Conservation (phyloP, 2,329 filamentous ascomycete genomes). For the Tolypocladium cylindrosporum region DNA sequence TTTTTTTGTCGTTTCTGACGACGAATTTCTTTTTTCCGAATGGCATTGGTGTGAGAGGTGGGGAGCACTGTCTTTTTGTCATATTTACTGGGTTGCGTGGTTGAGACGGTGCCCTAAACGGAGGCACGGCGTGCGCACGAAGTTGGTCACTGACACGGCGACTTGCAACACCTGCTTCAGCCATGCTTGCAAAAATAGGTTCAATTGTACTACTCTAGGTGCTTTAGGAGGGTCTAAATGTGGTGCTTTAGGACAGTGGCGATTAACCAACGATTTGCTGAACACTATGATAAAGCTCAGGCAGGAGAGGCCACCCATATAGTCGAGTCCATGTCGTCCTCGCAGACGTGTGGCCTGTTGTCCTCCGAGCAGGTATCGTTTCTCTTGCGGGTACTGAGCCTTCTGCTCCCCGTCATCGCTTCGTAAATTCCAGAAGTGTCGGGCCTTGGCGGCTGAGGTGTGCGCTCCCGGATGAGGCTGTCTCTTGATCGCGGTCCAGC, state of each 20-base stretch:
- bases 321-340: constrained; percentile 12
- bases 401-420: constrained; percentile 12
- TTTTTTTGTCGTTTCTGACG: constrained; percentile 2
- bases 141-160: neutral
- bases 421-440: constrained; percentile 13
- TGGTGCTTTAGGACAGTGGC: neutral
- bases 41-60: neutral
- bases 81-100: neutral
- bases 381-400: constrained; percentile 3
- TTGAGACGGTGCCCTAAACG: neutral
- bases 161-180: neutral
- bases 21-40: neutral
- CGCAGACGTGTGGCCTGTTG: constrained; percentile 18
- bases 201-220: neutral
- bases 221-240: neutral
- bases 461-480: constrained; percentile 9
- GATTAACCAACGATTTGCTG: neutral
- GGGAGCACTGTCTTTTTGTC: neutral
- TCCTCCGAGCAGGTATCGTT: constrained; percentile 21
- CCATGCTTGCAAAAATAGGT: neutral
- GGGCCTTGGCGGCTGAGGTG: constrained; percentile 7
- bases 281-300: neutral
- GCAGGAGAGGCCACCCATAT: neutral
- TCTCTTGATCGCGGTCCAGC: constrained; percentile 7
- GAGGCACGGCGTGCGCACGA: neutral